A percentile compares a stretch with the other conserved stretches of the same genome.
These are phyloP conservation scores for Beauveria pseudobassiana DNA, from an alignment of 2,329 filamentous ascomycete genomes.

Conservation along the genomic window DNA sequence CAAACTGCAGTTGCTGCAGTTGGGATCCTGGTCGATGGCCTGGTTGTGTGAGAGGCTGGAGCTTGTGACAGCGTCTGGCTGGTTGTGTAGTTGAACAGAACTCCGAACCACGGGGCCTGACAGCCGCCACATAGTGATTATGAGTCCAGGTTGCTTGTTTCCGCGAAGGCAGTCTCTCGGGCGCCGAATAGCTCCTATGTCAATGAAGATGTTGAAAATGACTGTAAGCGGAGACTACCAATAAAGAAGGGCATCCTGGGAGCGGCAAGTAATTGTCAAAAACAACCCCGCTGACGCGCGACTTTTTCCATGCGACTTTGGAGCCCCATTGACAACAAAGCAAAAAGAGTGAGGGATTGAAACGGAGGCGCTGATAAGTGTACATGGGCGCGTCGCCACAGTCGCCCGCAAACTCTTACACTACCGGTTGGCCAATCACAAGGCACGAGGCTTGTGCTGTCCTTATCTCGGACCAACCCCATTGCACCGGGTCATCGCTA, in stretches of 20 bases:
- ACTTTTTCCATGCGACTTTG: not conserved
- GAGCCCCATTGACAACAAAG: no score
- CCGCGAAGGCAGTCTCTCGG: no score
- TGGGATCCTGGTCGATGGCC: not conserved
- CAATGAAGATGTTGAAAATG: not conserved
- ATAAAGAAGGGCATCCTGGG: not conserved
- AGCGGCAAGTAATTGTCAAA: not conserved
- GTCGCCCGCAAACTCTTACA: not conserved
- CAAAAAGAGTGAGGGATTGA: not conserved
- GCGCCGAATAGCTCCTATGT: no score
- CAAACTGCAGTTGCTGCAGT: not conserved
- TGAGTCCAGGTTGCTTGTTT: no score
- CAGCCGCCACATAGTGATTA: no score
- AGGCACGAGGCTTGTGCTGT: not conserved
- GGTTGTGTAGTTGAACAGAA: not conserved
- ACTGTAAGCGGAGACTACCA: not conserved
- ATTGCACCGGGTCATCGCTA: slow-evolving; percentile 11
- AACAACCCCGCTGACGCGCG: not conserved
- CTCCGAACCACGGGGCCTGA: no score
- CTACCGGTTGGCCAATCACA: slow-evolving; percentile 4
- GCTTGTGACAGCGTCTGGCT: not conserved
- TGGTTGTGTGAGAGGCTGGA: not conserved
- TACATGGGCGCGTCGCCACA: not conserved
- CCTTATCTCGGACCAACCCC: slow-evolving; percentile 12
- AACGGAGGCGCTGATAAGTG: not conserved